A percentile compares a stretch with the other conserved stretches of the same genome.
Evolutionary conservation across 2,329 filamentous ascomycete genomes (phyloP).

Genomic region (Lachnellula arida): DNA sequence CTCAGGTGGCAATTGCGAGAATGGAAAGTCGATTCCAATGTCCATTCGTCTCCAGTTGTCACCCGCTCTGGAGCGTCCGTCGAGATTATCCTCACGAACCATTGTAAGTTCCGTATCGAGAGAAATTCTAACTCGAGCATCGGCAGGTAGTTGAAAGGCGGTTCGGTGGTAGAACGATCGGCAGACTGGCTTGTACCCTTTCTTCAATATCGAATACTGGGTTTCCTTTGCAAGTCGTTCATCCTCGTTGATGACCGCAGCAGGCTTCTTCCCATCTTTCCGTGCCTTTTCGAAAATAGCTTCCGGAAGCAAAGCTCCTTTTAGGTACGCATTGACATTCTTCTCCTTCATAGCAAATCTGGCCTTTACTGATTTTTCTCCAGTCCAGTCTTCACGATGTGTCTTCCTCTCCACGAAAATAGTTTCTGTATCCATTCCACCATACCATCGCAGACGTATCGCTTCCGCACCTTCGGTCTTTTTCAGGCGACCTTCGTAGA

Average conservation of each 20-base stretch:
- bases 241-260: slow-evolving; percentile 85
- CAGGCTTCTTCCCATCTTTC: slow-evolving; percentile 89
- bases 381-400: slow-evolving; percentile 97
- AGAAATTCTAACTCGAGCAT: slow-evolving; percentile 93
- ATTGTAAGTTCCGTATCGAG: slow-evolving; percentile 95
- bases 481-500: slow-evolving; percentile 91
- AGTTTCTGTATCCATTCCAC: slow-evolving; percentile 89
- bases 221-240: slow-evolving; percentile 87
- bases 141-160: slow-evolving; percentile 93
- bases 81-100: slow-evolving; percentile 91
- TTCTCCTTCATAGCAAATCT: slow-evolving; percentile 96
- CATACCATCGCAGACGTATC: slow-evolving; percentile 95
- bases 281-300: slow-evolving; percentile 95
- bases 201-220: slow-evolving; percentile 86
- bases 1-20: slow-evolving; percentile 77
- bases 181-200: slow-evolving; percentile 82
- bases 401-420: slow-evolving; percentile 98
- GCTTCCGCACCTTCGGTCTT: slow-evolving; percentile 98
- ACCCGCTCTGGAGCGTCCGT: slow-evolving; percentile 69
- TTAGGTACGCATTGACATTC: slow-evolving; percentile 87
- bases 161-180: slow-evolving; percentile 98
- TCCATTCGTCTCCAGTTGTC: slow-evolving; percentile 96
- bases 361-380: slow-evolving; percentile 97
- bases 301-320: slow-evolving; percentile 76
- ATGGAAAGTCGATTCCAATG: slow-evolving; percentile 94